These are phyloP conservation scores for Raffaelea deltoideospora DNA, from an alignment of 2,329 filamentous ascomycete genomes.

Conservation along the genomic window DNA sequence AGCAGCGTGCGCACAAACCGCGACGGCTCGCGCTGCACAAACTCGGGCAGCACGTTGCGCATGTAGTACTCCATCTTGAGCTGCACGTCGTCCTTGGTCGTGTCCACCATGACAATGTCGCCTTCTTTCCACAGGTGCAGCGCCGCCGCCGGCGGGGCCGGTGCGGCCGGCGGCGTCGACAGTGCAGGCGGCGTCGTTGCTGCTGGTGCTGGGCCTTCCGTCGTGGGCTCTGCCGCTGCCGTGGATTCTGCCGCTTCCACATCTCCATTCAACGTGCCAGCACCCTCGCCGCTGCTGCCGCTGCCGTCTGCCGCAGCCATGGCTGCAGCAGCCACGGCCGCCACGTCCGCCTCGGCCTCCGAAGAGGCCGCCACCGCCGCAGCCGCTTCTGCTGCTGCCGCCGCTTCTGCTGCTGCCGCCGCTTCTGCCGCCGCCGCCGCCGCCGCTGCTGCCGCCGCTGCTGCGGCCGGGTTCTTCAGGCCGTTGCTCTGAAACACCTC, in stretches of 20 bases:
- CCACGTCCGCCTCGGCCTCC: not conserved
- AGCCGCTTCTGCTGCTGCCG: constrained; percentile 1
- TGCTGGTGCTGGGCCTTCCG: not conserved
- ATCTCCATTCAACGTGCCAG: not conserved
- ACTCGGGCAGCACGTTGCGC: constrained; percentile 38
- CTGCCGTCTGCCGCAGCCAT: not conserved
- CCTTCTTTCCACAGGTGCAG: constrained; percentile 9
- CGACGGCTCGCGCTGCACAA: constrained; percentile 44
- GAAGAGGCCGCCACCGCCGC: not conserved
- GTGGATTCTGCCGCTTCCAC: not conserved
- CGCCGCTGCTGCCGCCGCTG: constrained; percentile 6
- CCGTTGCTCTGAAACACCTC: constrained; percentile 24
- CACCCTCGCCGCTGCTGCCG: not conserved
- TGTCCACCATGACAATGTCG: constrained; percentile 40
- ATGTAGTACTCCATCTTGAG: constrained; percentile 45
- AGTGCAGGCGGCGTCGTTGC: not conserved
- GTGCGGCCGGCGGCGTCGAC: constrained; percentile 11
- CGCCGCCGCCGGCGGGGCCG: constrained; percentile 17
- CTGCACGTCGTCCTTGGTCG: constrained; percentile 44
- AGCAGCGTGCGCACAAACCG: constrained; percentile 44
- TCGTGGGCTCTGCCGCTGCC: constrained; percentile 8
- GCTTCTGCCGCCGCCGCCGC: constrained; percentile 1
- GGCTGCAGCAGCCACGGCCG: not conserved
- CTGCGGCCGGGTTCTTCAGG: constrained; percentile 12
- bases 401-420: not conserved